phyloP scores from a whole-genome alignment of 306 rosid species.

The Acacia melanoxylon region DNA sequence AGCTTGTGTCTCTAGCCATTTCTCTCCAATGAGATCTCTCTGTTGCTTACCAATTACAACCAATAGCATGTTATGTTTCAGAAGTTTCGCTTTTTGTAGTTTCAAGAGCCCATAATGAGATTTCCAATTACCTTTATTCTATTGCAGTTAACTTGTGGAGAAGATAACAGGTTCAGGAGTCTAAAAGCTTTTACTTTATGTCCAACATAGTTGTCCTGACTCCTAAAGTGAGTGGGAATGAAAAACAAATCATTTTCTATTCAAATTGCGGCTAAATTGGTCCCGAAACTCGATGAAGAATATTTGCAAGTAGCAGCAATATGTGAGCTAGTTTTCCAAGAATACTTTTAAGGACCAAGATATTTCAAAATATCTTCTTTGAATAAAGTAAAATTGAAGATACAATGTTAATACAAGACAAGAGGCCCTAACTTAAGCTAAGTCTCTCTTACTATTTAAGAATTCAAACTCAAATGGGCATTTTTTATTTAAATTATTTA shows the following conservation, averaged over 20 bases:
- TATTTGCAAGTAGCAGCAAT: not conserved
- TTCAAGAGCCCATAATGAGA: not conserved
- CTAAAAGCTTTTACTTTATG: not conserved
- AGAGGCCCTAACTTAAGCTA: not conserved
- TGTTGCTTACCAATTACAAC: not conserved
- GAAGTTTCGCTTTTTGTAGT: not conserved
- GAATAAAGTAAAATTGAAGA: not conserved
- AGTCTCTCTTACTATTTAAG: not conserved
- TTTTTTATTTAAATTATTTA: too few species aligned
- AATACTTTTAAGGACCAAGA: not conserved
- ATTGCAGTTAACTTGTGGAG: not conserved
- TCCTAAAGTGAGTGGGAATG: not conserved
- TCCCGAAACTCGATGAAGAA: not conserved
- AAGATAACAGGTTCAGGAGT: not conserved
- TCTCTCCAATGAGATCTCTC: constrained; percentile 8
- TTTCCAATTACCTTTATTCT: not conserved
- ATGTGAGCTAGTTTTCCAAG: constrained; percentile 1
- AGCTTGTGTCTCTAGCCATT: constrained; percentile 41
- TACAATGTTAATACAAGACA: not conserved
- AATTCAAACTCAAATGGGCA: not conserved
- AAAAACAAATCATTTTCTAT: not conserved
- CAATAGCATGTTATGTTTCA: not conserved
- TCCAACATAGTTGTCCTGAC: not conserved
- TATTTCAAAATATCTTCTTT: not conserved
- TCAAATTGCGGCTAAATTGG: not conserved